Conservation (phyloP, 257 asterid species). For the Nicotiana otophora region DNA sequence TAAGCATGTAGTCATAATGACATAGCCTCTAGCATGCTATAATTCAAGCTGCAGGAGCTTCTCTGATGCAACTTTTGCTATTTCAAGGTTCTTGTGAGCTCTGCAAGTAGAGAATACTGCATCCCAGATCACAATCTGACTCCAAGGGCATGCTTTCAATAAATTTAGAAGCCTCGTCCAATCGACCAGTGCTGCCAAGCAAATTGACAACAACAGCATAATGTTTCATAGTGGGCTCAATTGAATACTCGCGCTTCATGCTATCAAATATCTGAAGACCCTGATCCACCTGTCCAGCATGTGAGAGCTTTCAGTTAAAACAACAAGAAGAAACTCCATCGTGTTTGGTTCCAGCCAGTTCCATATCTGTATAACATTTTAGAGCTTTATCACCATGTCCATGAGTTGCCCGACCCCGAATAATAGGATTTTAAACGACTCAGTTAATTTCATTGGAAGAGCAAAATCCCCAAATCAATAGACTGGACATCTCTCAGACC, state of each 20-base stretch:
- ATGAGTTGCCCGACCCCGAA: constrained; percentile 28
- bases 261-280: constrained; percentile 23
- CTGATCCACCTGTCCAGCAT: constrained; percentile 28
- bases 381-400: constrained; percentile 27
- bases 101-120: constrained; percentile 32
- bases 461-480: too few relatives aligned
- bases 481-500: not conserved
- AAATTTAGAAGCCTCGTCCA: constrained; percentile 25
- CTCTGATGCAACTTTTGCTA: constrained; percentile 29
- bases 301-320: constrained; percentile 28
- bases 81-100: constrained; percentile 31
- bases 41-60: constrained; percentile 31
- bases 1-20: constrained; percentile 28
- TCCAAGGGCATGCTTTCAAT: constrained; percentile 25
- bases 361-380: constrained; percentile 25
- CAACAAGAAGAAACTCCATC: constrained; percentile 27
- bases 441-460: too few relatives aligned
- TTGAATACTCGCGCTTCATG: constrained; percentile 23
- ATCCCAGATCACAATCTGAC: constrained; percentile 34
- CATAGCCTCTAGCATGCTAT: constrained; percentile 28
- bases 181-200: constrained; percentile 30
- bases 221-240: constrained; percentile 31
- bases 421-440: too few relatives aligned
- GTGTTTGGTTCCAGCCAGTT: constrained; percentile 17
- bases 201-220: constrained; percentile 30